Conservation (phyloP, 2,329 filamentous ascomycete genomes). For the Hymenoscyphus fructigenus region DNA sequence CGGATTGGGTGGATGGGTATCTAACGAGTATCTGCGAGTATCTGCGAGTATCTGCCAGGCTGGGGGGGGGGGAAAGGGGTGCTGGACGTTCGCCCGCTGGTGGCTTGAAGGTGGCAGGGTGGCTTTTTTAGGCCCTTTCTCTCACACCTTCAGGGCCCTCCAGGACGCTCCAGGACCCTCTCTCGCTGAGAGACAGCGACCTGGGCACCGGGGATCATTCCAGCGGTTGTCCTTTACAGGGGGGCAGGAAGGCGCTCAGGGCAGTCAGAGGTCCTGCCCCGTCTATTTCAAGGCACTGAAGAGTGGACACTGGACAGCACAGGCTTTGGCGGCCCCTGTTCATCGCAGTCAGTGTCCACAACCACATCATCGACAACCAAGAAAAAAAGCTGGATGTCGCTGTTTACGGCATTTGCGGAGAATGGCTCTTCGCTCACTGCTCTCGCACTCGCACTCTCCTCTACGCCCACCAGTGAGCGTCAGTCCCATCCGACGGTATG, state of each 20-base stretch:
- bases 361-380: not conserved
- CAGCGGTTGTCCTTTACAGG: not conserved
- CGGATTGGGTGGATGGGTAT: not conserved
- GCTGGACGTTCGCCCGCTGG: not conserved
- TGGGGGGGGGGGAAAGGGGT: not conserved
- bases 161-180: too few relatives aligned
- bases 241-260: not conserved
- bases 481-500: not conserved
- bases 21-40: not conserved
- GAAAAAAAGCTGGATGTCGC: not conserved
- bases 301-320: not conserved
- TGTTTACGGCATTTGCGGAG: not conserved
- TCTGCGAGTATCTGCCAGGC: not conserved
- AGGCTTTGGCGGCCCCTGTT: not conserved
- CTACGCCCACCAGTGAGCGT: too few relatives aligned
- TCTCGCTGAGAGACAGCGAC: not conserved
- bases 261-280: not conserved
- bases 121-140: not conserved
- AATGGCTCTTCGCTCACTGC: not conserved
- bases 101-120: not conserved
- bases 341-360: not conserved
- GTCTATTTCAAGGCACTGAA: not conserved
- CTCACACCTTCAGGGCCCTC: too few relatives aligned
- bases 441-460: not conserved
- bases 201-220: too few relatives aligned